Percentiles rank a stretch among this genome's conserved stretches.
These are phyloP conservation scores for Crassisporium funariophilum DNA, from an alignment of 768 basidiomycete species.

Conservation along the genomic window DNA sequence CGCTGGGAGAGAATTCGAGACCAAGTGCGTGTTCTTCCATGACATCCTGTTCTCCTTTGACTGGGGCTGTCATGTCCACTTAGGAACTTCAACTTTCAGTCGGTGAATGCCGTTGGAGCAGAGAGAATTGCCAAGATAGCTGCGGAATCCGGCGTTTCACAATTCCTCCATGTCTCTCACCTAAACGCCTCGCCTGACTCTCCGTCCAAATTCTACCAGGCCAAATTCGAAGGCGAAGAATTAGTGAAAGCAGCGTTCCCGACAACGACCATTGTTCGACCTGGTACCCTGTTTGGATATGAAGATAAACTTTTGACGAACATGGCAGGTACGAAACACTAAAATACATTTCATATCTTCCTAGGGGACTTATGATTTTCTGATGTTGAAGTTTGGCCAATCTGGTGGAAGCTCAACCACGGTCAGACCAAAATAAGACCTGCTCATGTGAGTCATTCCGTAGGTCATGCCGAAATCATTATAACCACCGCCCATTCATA, in stretches of 20 bases:
- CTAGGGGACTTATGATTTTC: constrained; percentile 9
- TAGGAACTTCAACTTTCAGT: constrained; percentile 86
- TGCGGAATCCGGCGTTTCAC: constrained; percentile 72
- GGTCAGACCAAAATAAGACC: constrained; percentile 87
- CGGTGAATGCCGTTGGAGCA: constrained; percentile 83
- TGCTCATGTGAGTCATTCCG: constrained; percentile 69
- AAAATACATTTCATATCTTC: constrained; percentile 6
- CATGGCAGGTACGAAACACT: constrained; percentile 70
- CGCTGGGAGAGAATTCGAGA: constrained; percentile 91
- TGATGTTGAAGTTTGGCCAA: constrained; percentile 70
- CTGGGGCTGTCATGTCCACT: constrained; percentile 6
- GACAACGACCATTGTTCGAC: constrained; percentile 84
- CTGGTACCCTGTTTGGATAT: constrained; percentile 85
- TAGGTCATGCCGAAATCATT: constrained; percentile 10
- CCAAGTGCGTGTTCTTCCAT: constrained; percentile 63
- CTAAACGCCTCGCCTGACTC: constrained; percentile 85
- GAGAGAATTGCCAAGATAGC: constrained; percentile 85
- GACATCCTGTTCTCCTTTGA: constrained; percentile 5
- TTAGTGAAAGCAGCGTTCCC: constrained; percentile 84
- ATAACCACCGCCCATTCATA: constrained; percentile 27
- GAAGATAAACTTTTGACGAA: constrained; percentile 95
- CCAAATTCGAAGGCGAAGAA: constrained; percentile 90
- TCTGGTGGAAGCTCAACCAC: constrained; percentile 93
- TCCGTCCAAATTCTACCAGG: constrained; percentile 79
- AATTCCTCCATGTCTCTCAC: constrained; percentile 94